Evolutionary conservation across 768 basidiomycete genomes (phyloP), one percentile per base, ranked within the genome.

Genomic region (Mycena epipterygia): DNA sequence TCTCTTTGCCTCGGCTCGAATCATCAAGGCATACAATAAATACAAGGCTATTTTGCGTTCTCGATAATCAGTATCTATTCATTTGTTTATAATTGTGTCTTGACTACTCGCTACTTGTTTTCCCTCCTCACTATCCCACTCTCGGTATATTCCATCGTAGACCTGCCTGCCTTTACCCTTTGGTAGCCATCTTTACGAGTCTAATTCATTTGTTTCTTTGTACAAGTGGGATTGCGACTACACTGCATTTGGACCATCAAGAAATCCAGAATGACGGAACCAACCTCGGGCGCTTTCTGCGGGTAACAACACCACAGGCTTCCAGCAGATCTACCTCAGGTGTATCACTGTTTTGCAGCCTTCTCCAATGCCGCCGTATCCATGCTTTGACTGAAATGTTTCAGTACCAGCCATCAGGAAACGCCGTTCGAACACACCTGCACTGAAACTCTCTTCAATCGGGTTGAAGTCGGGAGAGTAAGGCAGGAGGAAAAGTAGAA

Each of bases 401-500:
- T 30, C 17, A 19, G 5, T 17, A 42, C 14, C 8, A 11, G 6
- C 6, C 44, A 19, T n/a, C 21, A 48, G n/a, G 27, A 21, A 46
- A 49, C 33, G 29, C 19, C 25, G 46, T 14, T 44, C 17, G 21
- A 70, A 48, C 59, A 21, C 5, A 41, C 79, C 61, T 16, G 66
- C 64, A 58, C 74, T 77, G 64, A 81, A 81, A 19, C 74, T 78
- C 68, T 81, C 81, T 55, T 81, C 80, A 68, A 83, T 82, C 1
- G 78, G 81, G 58, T 82, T 83, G 74, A 79, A 74, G 56, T 83
- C 81, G 0, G 81, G 82, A 2, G 81, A 83, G 57, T 82, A 83
- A 30, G 80, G 78, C 13, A 80, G 81, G 0, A 82, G 70, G 44
- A 76, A 81, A 17, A 79, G 35, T 0, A 81, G 57, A 1, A 72